Base-by-base conservation (phyloP, 108 stramenopile species). In the Seminavis robusta region DNA sequence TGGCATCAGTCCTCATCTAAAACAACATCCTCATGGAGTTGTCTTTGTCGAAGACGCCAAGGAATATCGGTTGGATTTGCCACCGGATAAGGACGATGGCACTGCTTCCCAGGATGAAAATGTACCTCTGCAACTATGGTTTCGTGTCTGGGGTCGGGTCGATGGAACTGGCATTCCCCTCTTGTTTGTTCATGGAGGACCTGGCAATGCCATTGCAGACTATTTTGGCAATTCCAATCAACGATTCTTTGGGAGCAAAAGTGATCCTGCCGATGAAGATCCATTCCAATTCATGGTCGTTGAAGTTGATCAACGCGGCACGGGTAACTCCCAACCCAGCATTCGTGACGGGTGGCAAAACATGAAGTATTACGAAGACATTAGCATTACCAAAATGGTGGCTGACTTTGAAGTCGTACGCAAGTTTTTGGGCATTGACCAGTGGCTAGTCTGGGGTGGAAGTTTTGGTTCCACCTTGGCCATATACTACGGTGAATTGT, bases 361-460 rank as follows among this genome's bases (percentile, higher is more conserved):
- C 32, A 67, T 67, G 65, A 53, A 67, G 50, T 39, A 65, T 4
- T 73, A 73, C 40, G 24, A 48, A 29, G 55, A 67, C 39, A 56
- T 73, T 43, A 63, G 65, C 5, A 67, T 73, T 42, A 54, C 56
- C 46, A 23, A 51, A 47, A 73, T 74, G 32, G 59, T 70, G 1
- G 9, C 39, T 19, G 83, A 85, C 46, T 76, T 72, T 60, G 83
- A 85, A 57, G 43, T 52, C 19, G 10, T 82, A 9, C 52, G 81
- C 24, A 37, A 67, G 9, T 29, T 62, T 20, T 48, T 82, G n/a
- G 43, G 40, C 15, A 74, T 82, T 26, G 73, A 82, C 1, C 66
- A 67, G 37, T 82, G 81, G 81, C 41, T 74, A 8, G 81, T 82
- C 10, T 82, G 76, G 58, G 81, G 81, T 20, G 81, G 81, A 3